Percentiles rank a stretch among this genome's conserved stretches.
Conservation (phyloP, 108 stramenopile species). For the Craspedostauros australis region DNA sequence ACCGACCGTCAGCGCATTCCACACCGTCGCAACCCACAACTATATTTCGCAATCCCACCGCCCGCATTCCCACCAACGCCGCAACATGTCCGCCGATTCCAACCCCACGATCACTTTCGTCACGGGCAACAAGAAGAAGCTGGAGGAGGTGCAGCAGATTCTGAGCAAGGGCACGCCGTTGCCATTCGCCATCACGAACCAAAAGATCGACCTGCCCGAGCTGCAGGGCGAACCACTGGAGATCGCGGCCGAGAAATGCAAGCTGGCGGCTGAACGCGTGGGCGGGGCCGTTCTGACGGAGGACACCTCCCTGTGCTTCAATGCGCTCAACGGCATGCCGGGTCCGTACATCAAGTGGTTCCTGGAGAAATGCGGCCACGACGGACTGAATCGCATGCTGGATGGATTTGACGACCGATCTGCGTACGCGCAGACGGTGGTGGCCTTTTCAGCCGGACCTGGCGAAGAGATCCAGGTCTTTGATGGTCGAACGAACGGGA, state of each 20-base stretch:
- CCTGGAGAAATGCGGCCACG: conserved; percentile 88
- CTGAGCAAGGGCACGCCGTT: conserved; percentile 33
- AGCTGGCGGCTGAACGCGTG: conserved; percentile 73
- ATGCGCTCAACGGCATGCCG: conserved; percentile 90
- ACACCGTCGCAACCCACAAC: no score
- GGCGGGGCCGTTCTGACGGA: conserved; percentile 92
- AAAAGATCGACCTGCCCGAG: conserved; percentile 89
- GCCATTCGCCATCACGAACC: conserved; percentile 71
- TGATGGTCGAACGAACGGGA: conserved; percentile 83
- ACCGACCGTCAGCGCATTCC: background rate
- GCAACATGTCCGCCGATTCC: no score
- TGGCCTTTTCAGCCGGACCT: conserved; percentile 89
- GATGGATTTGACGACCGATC: conserved; percentile 88
- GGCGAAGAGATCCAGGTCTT: conserved; percentile 81
- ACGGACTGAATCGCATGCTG: conserved; percentile 84
- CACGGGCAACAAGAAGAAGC: conserved; percentile 98
- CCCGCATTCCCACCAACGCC: no score
- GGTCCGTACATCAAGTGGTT: conserved; percentile 99
- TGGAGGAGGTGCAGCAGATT: conserved; percentile 89
- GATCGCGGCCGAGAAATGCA: conserved; percentile 94
- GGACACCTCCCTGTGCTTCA: conserved; percentile 96
- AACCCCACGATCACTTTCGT: conserved; percentile 83
- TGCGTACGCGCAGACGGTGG: conserved; percentile 94
- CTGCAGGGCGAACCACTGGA: conserved; percentile 94
- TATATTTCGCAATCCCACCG: no score